A percentile compares a stretch with the other conserved stretches of the same genome.
These are phyloP conservation scores for Paecilomyces variotii DNA, from an alignment of 2,329 filamentous ascomycete species.

Conservation along the genomic window DNA sequence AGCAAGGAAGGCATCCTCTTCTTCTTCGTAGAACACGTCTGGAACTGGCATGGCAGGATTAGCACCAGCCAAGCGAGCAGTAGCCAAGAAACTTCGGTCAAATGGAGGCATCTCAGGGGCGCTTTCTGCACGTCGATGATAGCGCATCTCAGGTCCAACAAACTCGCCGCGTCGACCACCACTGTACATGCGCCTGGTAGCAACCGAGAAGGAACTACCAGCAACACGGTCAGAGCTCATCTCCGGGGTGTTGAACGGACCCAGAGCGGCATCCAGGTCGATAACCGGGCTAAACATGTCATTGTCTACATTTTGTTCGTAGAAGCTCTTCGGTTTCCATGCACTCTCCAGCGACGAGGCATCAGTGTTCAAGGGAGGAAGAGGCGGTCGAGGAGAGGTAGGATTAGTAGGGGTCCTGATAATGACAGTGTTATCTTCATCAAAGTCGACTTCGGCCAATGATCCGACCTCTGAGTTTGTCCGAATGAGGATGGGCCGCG, in stretches of 20 bases:
- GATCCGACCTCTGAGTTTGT: conserved; percentile 36
- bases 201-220: conserved; percentile 31
- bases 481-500: conserved; percentile 35
- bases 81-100: conserved; percentile 33
- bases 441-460: conserved; percentile 39
- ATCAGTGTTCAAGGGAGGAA: conserved; percentile 10
- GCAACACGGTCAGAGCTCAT: conserved; percentile 25
- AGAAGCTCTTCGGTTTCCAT: conserved; percentile 38
- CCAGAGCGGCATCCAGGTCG: conserved; percentile 86
- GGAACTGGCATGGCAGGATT: conserved; percentile 31
- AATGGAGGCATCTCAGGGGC: conserved; percentile 43
- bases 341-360: conserved; percentile 25
- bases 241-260: conserved; percentile 71
- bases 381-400: conserved; percentile 19
- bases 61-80: conserved; percentile 27
- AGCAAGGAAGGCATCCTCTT: conserved; percentile 42
- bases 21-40: conserved; percentile 44
- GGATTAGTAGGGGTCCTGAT: conserved; percentile 36
- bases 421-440: conserved; percentile 42
- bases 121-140: conserved; percentile 43
- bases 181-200: conserved; percentile 41
- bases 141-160: conserved; percentile 41
- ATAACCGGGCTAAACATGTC: conserved; percentile 74
- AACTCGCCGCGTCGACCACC: conserved; percentile 40
- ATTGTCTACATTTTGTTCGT: conserved; percentile 42